phyloP scores from a whole-genome alignment of 768 basidiomycete species.

The Mycena rosella region DNA sequence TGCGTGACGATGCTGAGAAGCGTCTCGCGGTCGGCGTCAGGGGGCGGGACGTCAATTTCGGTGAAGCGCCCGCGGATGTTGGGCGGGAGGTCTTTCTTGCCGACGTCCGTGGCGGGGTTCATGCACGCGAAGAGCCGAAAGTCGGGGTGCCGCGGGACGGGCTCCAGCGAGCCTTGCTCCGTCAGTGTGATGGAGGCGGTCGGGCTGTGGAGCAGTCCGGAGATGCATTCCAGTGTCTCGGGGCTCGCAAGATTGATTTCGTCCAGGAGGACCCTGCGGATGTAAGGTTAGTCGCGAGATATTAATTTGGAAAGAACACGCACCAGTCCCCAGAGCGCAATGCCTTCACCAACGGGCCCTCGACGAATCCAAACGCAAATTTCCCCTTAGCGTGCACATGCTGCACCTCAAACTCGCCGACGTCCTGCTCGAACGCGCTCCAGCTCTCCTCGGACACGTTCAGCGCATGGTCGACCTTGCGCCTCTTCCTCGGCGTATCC shows the following conservation, averaged over 20 bases:
- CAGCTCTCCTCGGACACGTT: constrained; percentile 68
- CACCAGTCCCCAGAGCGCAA: constrained; percentile 92
- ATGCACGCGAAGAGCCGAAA: constrained; percentile 99
- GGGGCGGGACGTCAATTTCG: constrained; percentile 94
- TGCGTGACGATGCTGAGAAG: constrained; percentile 88
- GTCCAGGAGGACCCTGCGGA: constrained; percentile 88
- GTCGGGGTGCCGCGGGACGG: constrained; percentile 91
- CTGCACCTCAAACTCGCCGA: constrained; percentile 88
- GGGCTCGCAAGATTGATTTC: constrained; percentile 96
- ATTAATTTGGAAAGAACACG: constrained; percentile 43
- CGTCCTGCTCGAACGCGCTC: constrained; percentile 73
- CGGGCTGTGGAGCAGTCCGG: constrained; percentile 87
- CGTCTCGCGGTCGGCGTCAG: constrained; percentile 92
- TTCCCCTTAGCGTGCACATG: constrained; percentile 90
- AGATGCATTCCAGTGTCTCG: constrained; percentile 94
- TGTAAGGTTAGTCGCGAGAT: constrained; percentile 5
- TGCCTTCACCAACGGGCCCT: constrained; percentile 95
- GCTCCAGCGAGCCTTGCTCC: constrained; percentile 92
- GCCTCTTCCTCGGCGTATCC: constrained; percentile 74
- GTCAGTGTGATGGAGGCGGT: constrained; percentile 92
- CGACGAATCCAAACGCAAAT: constrained; percentile 94
- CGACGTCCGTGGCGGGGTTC: constrained; percentile 99
- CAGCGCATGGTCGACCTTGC: constrained; percentile 67
- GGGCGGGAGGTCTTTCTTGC: constrained; percentile 96
- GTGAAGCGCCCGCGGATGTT: constrained; percentile 94